Percentiles rank a stretch among this genome's conserved stretches.
Conservation (phyloP, 2,329 filamentous ascomycete genomes). For the Akanthomyces uredinophilus region DNA sequence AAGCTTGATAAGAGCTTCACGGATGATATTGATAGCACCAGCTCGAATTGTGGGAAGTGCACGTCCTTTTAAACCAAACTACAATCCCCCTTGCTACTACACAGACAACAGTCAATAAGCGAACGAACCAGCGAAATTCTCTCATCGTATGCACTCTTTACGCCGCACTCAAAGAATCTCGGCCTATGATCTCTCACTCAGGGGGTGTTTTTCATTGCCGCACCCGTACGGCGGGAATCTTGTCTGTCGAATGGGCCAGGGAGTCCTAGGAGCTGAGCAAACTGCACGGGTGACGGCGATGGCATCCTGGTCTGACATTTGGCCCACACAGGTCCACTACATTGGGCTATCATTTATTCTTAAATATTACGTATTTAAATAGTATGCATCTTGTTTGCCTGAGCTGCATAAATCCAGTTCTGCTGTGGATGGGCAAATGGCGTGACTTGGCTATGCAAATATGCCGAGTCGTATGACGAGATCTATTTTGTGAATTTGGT, state of each 20-base stretch:
- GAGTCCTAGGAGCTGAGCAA: background rate
- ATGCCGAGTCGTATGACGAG: background rate
- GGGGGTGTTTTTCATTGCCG: background rate
- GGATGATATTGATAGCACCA: background rate
- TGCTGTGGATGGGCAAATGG: background rate
- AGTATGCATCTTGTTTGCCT: background rate
- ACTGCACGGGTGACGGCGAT: background rate
- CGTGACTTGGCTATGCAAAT: background rate
- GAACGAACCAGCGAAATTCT: background rate
- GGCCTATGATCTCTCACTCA: background rate
- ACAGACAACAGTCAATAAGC: background rate
- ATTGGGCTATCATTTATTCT: background rate
- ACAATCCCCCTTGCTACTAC: background rate
- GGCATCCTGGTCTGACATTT: background rate
- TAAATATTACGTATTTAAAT: background rate
- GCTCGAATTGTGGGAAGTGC: background rate
- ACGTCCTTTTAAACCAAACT: slow-evolving; percentile 5
- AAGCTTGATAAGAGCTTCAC: background rate
- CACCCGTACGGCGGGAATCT: background rate
- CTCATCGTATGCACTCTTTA: background rate
- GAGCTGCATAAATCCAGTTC: background rate
- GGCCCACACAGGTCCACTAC: slow-evolving; percentile 8
- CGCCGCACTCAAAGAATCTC: background rate
- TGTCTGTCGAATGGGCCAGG: slow-evolving; percentile 2
- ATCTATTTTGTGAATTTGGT: background rate